Conservation (phyloP, 148 eudicot species). For the Polygonum maritimum region DNA sequence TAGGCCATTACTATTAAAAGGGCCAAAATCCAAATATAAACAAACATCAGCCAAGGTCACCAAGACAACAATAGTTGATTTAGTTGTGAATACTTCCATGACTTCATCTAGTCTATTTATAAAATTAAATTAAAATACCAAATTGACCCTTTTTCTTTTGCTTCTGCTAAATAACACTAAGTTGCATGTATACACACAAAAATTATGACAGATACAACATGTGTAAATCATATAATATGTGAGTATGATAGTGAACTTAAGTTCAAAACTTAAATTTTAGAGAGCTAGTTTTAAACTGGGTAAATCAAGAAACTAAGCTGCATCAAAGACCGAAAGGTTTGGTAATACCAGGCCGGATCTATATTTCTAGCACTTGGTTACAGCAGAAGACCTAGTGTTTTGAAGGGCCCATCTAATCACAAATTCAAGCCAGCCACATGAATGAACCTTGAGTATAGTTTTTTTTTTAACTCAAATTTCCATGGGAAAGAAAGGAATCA, state of each 20-base stretch:
- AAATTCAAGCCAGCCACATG: background rate
- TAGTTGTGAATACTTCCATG: no score
- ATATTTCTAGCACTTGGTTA: background rate
- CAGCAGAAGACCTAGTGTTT: background rate
- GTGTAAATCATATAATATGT: background rate
- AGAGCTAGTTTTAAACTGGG: background rate
- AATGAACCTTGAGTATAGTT: background rate
- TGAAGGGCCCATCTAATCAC: conserved; percentile 1
- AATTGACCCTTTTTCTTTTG: background rate
- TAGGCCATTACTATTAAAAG: background rate
- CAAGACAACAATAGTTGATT: background rate
- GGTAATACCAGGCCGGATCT: background rate
- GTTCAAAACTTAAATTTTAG: background rate
- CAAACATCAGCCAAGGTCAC: background rate
- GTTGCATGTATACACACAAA: background rate
- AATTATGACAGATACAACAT: background rate
- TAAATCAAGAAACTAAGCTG: background rate
- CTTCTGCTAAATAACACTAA: background rate
- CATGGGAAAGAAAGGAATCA: conserved; percentile 3
- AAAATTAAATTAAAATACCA: background rate
- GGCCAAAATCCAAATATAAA: background rate
- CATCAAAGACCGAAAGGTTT: no score
- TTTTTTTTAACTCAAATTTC: no score
- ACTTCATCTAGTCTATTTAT: background rate
- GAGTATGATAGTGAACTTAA: background rate